phyloP scores from a whole-genome alignment of 371 early-diverging fungal genomes.

The Mortierella sp. region DNA sequence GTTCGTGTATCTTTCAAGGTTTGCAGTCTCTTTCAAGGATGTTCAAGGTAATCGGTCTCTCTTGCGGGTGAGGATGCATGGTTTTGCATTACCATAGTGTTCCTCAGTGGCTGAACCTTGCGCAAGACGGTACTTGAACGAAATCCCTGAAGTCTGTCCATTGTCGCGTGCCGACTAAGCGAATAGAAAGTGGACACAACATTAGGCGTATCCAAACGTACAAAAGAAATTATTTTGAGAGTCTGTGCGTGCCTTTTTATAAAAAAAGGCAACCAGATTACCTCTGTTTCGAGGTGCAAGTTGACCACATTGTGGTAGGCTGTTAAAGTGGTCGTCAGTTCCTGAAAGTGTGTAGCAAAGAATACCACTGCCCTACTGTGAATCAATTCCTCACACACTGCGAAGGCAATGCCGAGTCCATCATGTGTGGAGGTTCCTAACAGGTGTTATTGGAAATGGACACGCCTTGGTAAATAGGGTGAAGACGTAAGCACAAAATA shows the following conservation, averaged over 20 bases:
- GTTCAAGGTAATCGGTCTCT: neutral
- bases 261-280: constrained; percentile 18
- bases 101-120: constrained; percentile 60
- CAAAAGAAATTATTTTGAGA: neutral
- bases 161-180: constrained; percentile 20
- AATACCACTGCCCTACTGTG: constrained; percentile 73
- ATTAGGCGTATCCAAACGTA: neutral
- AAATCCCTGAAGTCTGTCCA: constrained; percentile 45
- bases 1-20: neutral
- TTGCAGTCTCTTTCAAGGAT: too few relatives aligned
- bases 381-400: constrained; percentile 84
- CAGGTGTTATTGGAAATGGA: neutral
- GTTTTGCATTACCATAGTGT: constrained; percentile 60
- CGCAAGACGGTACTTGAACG: constrained; percentile 64
- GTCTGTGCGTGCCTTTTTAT: neutral
- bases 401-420: constrained; percentile 87
- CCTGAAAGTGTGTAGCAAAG: constrained; percentile 82
- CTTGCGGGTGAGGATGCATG: neutral
- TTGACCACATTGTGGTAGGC: constrained; percentile 78
- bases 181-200: neutral
- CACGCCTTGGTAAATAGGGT: neutral
- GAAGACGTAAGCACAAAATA: too few relatives aligned
- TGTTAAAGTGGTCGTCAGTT: constrained; percentile 65
- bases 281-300: constrained; percentile 72
- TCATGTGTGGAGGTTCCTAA: constrained; percentile 83